A percentile compares a stretch with the other conserved stretches of the same genome.
Conservation (phyloP, 352 stramenopile species). For the Saprolegnia parasitica region DNA sequence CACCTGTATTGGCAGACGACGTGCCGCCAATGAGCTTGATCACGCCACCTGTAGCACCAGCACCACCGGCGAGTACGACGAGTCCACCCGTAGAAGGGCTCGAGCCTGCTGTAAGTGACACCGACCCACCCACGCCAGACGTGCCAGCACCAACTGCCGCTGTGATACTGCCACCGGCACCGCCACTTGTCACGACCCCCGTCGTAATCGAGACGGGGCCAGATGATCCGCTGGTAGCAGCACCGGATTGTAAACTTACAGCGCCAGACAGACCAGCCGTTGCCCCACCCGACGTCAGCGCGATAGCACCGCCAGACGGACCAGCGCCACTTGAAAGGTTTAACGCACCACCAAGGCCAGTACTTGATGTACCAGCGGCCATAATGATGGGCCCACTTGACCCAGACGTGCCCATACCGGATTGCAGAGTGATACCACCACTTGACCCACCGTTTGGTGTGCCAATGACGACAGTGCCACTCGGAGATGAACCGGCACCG, state of each 20-base stretch:
- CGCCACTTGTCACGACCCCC: not conserved
- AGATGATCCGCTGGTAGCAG: constrained; percentile 42
- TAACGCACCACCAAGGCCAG: constrained; percentile 4
- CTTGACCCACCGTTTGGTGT: not conserved
- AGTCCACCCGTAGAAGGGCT: constrained; percentile 34
- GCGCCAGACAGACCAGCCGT: not conserved
- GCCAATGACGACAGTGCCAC: constrained; percentile 5
- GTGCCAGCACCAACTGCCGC: not conserved
- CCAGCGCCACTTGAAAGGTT: constrained; percentile 31
- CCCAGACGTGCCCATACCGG: not conserved
- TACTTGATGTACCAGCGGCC: constrained; percentile 1
- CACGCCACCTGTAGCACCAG: constrained; percentile 15
- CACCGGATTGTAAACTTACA: not conserved
- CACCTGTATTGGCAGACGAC: constrained; percentile 33
- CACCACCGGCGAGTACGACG: constrained; percentile 1
- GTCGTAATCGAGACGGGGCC: not conserved
- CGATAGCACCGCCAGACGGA: constrained; percentile 38
- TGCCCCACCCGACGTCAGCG: constrained; percentile 33
- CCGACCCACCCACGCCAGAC: constrained; percentile 46
- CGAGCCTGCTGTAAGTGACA: constrained; percentile 49
- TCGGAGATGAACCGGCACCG: not conserved
- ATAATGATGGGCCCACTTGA: constrained; percentile 7
- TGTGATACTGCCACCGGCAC: constrained; percentile 17
- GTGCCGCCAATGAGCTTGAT: constrained; percentile 14
- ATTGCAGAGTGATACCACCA: not conserved